Evolutionary conservation across 805 yeast species (phyloP).

Genomic region (Metschnikowia koreensis): DNA sequence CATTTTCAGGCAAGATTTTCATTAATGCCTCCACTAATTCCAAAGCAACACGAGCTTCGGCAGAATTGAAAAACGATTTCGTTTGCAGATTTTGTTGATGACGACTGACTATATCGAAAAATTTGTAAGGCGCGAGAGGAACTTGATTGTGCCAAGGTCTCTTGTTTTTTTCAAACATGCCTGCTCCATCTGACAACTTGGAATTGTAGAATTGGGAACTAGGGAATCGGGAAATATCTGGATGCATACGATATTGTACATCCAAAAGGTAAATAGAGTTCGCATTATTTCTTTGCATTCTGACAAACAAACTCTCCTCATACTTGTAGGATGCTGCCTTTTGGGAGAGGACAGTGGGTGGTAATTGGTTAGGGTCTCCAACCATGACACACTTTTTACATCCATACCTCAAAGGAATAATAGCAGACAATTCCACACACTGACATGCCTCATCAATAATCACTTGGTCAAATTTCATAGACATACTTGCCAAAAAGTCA

Average conservation of each 20-base stretch:
- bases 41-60: conserved; percentile 72
- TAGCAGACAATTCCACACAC: conserved; percentile 87
- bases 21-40: conserved; percentile 59
- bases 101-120: conserved; percentile 61
- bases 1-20: conserved; percentile 43
- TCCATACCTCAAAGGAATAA: conserved; percentile 91
- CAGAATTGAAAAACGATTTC: conserved; percentile 65
- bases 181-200: conserved; percentile 71
- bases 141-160: conserved; percentile 71
- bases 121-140: conserved; percentile 70
- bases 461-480: conserved; percentile 82
- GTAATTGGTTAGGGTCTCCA: conserved; percentile 97
- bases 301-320: conserved; percentile 89
- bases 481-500: conserved; percentile 71
- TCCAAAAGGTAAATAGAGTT: conserved; percentile 69
- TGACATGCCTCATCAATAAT: conserved; percentile 97
- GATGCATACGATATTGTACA: conserved; percentile 98
- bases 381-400: conserved; percentile 91
- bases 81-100: conserved; percentile 67
- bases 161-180: conserved; percentile 56
- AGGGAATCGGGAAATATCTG: conserved; percentile 84
- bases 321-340: conserved; percentile 77
- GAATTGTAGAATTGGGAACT: conserved; percentile 77
- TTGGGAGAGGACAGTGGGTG: conserved; percentile 92
- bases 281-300: conserved; percentile 74